Evolutionary conservation across 805 yeast genomes (phyloP), one percentile per base, ranked within the genome.

Genomic region (Ogataea angusta): DNA sequence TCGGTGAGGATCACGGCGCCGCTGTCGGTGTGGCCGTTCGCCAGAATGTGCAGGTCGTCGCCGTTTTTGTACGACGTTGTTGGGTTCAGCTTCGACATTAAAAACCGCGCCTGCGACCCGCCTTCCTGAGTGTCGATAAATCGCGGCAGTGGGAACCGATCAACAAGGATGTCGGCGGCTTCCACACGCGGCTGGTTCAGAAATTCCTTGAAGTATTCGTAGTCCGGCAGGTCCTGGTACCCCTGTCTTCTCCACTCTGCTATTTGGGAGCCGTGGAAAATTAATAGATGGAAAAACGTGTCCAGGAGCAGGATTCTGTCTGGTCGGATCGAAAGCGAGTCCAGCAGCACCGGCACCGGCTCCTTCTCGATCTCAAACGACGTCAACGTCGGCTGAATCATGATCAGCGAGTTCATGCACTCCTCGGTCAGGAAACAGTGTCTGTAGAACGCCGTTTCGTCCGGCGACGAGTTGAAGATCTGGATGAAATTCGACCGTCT

Each of bases 91-190:
- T 80, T 80, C 3, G 86, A 81, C 70, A 77, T 76, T 41, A 81
- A 66, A 57, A 81, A 81, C 60, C 88, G 70, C 0, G 87, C 86
- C 55, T 81, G 88, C 0, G 86, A 80, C 3, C 86, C 87, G 40
- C 86, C 86, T 57, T 80, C 86, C 51, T 81, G 85, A 18, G 85
- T 78, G 54, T 81, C 86, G 38, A 81, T 78, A 50, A 80, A 81
- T 52, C 88, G 68, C 5, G 88, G 88, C 46, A 81, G 67, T 38
- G 88, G 88, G 67, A 77, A 81, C 51, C 88, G 63, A 52, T 81
- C 87, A 45, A 76, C 68, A 28, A 81, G 65, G 24, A 82, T 68
- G 35, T 76, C 80, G 45, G 82, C 78, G 9, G 86, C 87, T 51
- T 80, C 87, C 41, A 65, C 60, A 51, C 79, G 75, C 13, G 88